Evolutionary conservation across 306 rosid species (phyloP).

Genomic region (Acacia crassicarpa): DNA sequence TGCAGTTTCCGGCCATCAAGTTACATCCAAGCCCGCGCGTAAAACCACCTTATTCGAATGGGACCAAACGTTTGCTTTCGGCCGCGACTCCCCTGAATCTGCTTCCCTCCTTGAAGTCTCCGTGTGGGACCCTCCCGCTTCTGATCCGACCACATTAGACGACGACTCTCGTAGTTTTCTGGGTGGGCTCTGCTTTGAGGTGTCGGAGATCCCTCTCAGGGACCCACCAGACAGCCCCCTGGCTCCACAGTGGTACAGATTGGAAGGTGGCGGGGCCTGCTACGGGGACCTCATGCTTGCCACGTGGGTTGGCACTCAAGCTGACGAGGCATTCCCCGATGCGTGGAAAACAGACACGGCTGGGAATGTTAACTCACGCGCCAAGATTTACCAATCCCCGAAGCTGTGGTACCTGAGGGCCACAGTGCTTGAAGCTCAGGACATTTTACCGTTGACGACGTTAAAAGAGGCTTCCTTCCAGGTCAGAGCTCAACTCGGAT

Average conservation of each 20-base stretch:
- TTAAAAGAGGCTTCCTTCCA: constrained; percentile 53
- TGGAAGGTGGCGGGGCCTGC: constrained; percentile 67
- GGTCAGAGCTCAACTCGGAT: constrained; percentile 63
- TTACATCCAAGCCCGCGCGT: constrained; percentile 57
- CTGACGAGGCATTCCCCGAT: constrained; percentile 75
- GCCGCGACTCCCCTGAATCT: constrained; percentile 61
- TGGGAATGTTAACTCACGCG: constrained; percentile 41
- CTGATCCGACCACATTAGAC: constrained; percentile 7
- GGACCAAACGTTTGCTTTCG: constrained; percentile 91
- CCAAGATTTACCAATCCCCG: constrained; percentile 80
- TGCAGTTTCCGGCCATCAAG: constrained; percentile 46
- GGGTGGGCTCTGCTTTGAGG: constrained; percentile 87
- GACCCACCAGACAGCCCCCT: constrained; percentile 88
- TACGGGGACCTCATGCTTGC: constrained; percentile 84
- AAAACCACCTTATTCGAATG: constrained; percentile 67
- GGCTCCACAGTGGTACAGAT: constrained; percentile 90
- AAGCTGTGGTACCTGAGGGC: constrained; percentile 87
- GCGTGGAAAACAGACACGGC: constrained; percentile 75
- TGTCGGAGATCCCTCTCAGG: constrained; percentile 64
- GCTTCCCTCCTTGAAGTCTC: constrained; percentile 69
- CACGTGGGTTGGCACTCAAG: constrained; percentile 93
- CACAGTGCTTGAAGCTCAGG: constrained; percentile 78
- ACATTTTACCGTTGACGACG: constrained; percentile 37
- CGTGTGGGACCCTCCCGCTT: constrained; percentile 48
- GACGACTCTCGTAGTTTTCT: constrained; percentile 40